Conservation (phyloP, 352 stramenopile species). For the Phytophthora ramorum region DNA sequence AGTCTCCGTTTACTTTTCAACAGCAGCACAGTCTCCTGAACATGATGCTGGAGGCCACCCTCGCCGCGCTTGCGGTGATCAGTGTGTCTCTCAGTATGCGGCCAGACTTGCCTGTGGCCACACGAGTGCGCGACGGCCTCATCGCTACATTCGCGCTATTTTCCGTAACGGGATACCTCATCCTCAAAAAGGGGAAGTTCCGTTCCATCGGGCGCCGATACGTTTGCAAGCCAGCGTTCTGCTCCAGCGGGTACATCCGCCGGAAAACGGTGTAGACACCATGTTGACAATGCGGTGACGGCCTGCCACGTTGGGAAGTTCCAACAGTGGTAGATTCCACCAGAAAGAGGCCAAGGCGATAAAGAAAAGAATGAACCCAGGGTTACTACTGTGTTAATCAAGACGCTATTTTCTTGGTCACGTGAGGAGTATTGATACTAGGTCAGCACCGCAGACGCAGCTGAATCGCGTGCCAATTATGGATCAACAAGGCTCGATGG, state of each 20-base stretch:
- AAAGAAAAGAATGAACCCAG: background rate
- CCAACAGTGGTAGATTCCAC: background rate
- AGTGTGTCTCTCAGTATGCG: conserved; percentile 74
- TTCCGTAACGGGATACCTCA: conserved; percentile 60
- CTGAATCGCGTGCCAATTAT: no score
- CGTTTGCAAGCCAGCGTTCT: conserved; percentile 89
- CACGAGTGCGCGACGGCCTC: conserved; percentile 67
- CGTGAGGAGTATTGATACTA: no score
- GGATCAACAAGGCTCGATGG: background rate
- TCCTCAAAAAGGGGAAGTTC: conserved; percentile 87
- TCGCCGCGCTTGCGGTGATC: conserved; percentile 60
- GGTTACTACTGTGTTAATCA: background rate
- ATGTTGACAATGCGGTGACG: background rate
- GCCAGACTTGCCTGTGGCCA: conserved; percentile 56
- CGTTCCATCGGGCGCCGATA: conserved; percentile 79
- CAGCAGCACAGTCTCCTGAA: conserved; percentile 81
- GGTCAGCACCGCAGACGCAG: no score
- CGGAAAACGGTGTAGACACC: conserved; percentile 50
- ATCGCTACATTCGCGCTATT: conserved; percentile 62
- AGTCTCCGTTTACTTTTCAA: conserved; percentile 85
- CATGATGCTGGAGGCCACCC: conserved; percentile 61
- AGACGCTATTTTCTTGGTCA: background rate
- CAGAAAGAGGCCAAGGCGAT: background rate
- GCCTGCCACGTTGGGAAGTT: background rate
- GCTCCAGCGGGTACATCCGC: conserved; percentile 87